Evolutionary conservation across 2,329 filamentous ascomycete genomes (phyloP), one percentile per base, ranked within the genome.

Genomic region (Fusarium fujikuroi): DNA sequence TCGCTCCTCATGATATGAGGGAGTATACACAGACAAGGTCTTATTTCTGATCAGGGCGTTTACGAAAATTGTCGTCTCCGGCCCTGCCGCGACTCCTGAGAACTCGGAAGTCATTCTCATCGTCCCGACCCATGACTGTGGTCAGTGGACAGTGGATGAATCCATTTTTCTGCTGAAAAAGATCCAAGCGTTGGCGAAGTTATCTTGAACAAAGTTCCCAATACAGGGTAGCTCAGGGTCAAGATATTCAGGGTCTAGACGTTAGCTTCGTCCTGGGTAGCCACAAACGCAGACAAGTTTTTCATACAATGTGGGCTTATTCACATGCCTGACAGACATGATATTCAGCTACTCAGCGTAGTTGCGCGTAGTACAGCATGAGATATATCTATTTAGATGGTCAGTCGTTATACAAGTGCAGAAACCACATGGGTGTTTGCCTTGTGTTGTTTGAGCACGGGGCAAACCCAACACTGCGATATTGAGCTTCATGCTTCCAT

Each of bases 211-310:
- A 37, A 53, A 61, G 50, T 40, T 50, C 49, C 43, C 42, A 46
- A 68, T 64, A 36, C 47, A 71, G 67, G 71, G 71, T 72, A 74
- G 59, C 66, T 74, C 40, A 36, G 52, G 50, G 43, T 46, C 25
- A 63, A 44, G 44, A 59, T 47, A 56, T 61, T 67, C 58, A 70
- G 62, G 70, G 70, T 72, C 66, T 63, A 73, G 54, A 34, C 44
- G 46, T 70, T 68, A 68, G 63, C 66, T 57, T 60, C 70, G 54
- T 68, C 54, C 15, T 40, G 49, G 47, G 61, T 71, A 56, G 50
- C 70, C 40, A 58, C 64, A 50, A 59, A 60, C 30, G 42, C 42
- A 68, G 53, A 59, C 28, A 47, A 47, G 59, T 54, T 61, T 61
- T 73, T 37, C 18, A 42, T 47, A 56, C 49, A 42, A 71, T 54